phyloP scores from a whole-genome alignment of 305 asterid genomes.

The Striga hermonthica region DNA sequence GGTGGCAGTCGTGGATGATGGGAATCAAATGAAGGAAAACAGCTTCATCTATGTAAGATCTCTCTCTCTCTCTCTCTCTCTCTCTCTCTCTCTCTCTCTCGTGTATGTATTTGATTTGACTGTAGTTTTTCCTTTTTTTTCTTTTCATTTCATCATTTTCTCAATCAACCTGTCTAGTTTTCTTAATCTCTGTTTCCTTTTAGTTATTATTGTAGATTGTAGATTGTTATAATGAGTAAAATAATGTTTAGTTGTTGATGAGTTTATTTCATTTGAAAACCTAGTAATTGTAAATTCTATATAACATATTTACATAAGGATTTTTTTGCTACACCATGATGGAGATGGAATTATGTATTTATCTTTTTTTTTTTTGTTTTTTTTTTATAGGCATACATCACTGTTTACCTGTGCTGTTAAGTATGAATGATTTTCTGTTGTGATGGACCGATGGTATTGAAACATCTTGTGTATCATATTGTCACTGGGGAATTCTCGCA shows the following conservation, averaged over 20 bases:
- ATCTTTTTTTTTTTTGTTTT: too few species aligned
- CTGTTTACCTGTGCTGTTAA: constrained; percentile 23
- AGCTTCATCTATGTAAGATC: constrained; percentile 88
- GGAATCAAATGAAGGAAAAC: constrained; percentile 79
- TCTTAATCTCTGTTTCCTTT: neutral
- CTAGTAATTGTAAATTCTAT: constrained; percentile 2
- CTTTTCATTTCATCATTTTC: neutral
- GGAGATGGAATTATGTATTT: neutral
- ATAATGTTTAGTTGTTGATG: neutral
- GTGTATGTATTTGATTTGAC: neutral
- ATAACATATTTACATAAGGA: neutral
- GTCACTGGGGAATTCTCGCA: constrained; percentile 37
- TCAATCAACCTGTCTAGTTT: neutral
- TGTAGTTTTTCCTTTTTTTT: neutral
- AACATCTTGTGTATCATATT: constrained; percentile 25
- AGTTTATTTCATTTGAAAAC: constrained; percentile 8
- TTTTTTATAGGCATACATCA: constrained; percentile 12
- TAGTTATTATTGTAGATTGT: neutral
- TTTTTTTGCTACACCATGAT: neutral
- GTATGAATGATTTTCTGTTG: constrained; percentile 13
- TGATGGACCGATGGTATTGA: constrained; percentile 23
- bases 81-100: neutral
- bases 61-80: constrained; percentile 2
- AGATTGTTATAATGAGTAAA: too few species aligned
- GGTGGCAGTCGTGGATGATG: constrained; percentile 78